Conservation (phyloP, 768 basidiomycete genomes). For the Russula abietina region DNA sequence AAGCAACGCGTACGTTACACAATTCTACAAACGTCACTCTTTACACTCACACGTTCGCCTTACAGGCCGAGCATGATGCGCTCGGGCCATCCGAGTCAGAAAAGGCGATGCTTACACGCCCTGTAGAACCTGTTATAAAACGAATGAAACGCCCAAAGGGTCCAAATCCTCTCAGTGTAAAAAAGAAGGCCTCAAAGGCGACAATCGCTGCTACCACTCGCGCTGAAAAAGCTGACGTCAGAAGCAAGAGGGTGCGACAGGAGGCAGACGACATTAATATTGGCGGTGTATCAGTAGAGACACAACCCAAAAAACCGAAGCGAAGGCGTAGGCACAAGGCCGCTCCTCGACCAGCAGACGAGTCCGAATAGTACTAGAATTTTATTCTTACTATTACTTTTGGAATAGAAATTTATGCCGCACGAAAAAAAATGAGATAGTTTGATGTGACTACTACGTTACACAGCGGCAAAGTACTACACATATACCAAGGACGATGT, state of each 20-base stretch:
- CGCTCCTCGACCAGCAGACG: neutral
- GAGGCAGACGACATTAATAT: constrained; percentile 24
- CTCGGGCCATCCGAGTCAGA: constrained; percentile 50
- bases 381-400: neutral
- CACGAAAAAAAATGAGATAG: neutral
- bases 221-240: constrained; percentile 20
- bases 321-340: constrained; percentile 29
- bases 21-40: neutral
- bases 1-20: constrained; percentile 51
- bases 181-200: constrained; percentile 53
- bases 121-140: constrained; percentile 42
- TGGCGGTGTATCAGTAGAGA: constrained; percentile 12
- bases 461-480: neutral
- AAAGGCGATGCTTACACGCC: constrained; percentile 34
- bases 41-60: constrained; percentile 1
- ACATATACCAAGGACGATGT: neutral
- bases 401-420: neutral
- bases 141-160: constrained; percentile 69
- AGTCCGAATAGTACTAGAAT: neutral
- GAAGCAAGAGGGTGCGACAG: constrained; percentile 30
- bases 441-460: constrained; percentile 1
- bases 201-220: constrained; percentile 22
- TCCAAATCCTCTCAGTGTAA: constrained; percentile 88
- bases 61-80: constrained; percentile 58
- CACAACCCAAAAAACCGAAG: constrained; percentile 21